These are phyloP conservation scores for Tolypocladium cylindrosporum DNA, from an alignment of 2,329 filamentous ascomycete genomes.

Conservation along the genomic window DNA sequence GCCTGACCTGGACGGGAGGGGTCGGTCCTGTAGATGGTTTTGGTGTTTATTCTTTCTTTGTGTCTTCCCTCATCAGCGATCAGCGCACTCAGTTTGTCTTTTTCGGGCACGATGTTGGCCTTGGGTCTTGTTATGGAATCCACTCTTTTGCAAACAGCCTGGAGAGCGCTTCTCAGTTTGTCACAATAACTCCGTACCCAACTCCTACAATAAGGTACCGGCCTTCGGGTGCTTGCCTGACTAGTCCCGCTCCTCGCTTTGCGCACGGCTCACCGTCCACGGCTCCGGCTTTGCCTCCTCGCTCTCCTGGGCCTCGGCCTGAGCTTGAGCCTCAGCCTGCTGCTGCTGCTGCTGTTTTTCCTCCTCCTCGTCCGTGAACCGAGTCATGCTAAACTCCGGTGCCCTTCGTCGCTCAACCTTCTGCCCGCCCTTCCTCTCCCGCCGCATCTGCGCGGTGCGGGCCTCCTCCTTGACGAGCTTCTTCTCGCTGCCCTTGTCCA, in stretches of 20 bases:
- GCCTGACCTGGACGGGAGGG: constrained; percentile 11
- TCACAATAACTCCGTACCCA: background rate
- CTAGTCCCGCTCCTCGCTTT: constrained; percentile 9
- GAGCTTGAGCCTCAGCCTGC: background rate
- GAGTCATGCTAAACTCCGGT: constrained; percentile 48
- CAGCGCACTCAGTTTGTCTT: background rate
- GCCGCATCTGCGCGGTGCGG: constrained; percentile 26
- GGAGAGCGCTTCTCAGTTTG: background rate
- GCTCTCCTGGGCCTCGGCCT: constrained; percentile 6
- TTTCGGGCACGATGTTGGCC: background rate
- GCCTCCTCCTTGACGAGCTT: constrained; percentile 36
- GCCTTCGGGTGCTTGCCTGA: background rate
- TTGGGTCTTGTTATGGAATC: background rate
- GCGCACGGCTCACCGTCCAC: constrained; percentile 6
- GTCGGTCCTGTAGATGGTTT: background rate
- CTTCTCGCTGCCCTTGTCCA: constrained; percentile 57
- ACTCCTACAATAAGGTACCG: background rate
- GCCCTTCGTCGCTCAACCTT: constrained; percentile 23
- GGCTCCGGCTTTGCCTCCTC: constrained; percentile 13
- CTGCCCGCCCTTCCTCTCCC: constrained; percentile 22
- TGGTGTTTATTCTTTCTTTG: background rate
- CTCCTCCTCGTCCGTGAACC: constrained; percentile 36
- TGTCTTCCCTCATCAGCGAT: background rate
- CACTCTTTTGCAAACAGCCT: background rate
- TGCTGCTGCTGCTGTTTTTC: constrained; percentile 22